phyloP scores from a whole-genome alignment of 2,329 filamentous ascomycete species.

The Eutypa lata region DNA sequence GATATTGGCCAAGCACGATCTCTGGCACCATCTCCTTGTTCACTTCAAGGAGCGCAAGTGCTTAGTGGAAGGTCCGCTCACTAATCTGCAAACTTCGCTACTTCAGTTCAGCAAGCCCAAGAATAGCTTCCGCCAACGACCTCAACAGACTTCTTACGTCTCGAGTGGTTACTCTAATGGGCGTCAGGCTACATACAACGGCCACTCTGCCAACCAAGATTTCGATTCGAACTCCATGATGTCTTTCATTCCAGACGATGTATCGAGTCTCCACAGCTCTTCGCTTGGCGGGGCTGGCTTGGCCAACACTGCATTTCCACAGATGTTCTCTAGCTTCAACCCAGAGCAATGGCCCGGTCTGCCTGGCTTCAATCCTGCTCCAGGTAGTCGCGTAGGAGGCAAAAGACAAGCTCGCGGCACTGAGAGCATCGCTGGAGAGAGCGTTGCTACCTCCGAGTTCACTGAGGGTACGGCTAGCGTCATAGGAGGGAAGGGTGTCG shows the following conservation, averaged over 20 bases:
- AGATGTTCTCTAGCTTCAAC: conserved; percentile 92
- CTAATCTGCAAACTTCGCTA: conserved; percentile 91
- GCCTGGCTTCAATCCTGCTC: conserved; percentile 53
- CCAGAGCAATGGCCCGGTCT: conserved; percentile 85
- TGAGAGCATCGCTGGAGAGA: conserved; percentile 85
- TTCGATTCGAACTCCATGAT: conserved; percentile 84
- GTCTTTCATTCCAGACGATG: conserved; percentile 95
- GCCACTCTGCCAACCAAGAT: conserved; percentile 44
- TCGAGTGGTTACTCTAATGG: conserved; percentile 31
- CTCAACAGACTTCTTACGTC: conserved; percentile 68
- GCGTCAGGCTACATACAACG: conserved; percentile 38
- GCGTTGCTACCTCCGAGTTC: conserved; percentile 84
- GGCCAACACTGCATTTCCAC: conserved; percentile 73
- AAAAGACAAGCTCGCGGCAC: conserved; percentile 66
- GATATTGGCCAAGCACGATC: conserved; percentile 92
- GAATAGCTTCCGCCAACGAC: conserved; percentile 86
- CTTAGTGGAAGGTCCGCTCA: conserved; percentile 90
- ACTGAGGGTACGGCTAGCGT: conserved; percentile 80
- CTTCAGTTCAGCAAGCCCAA: conserved; percentile 94
- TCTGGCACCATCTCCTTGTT: conserved; percentile 92
- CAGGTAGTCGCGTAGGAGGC: conserved; percentile 59
- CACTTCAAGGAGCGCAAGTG: conserved; percentile 98
- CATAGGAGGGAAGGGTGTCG: conserved; percentile 69
- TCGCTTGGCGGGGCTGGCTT: conserved; percentile 83
- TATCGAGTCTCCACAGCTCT: conserved; percentile 92